Conservation (phyloP, 2,329 filamentous ascomycete genomes). For the Aspergillus floridensis region DNA sequence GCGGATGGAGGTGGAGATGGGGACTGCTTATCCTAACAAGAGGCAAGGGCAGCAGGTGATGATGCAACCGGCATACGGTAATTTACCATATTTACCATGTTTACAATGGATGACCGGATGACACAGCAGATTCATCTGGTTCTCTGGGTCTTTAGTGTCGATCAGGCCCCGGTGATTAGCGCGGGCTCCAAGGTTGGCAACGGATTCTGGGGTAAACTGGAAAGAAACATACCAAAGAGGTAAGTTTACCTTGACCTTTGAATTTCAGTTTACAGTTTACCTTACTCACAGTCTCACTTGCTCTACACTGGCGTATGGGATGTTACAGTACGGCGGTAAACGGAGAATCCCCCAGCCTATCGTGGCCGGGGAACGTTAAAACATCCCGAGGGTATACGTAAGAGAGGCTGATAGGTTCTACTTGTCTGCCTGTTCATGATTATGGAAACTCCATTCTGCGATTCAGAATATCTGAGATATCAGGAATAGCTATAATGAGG, state of each 20-base stretch:
- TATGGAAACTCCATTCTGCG: not conserved
- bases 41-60: conserved; percentile 31
- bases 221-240: not conserved
- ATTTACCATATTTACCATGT: conserved; percentile 9
- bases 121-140: conserved; percentile 19
- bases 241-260: not conserved
- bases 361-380: not conserved
- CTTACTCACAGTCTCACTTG: too few species aligned
- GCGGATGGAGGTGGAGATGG: conserved; percentile 19
- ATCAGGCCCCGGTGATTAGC: conserved; percentile 21
- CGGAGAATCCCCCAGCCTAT: not conserved
- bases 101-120: conserved; percentile 21
- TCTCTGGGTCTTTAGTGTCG: conserved; percentile 13
- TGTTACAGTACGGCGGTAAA: not conserved
- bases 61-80: conserved; percentile 34
- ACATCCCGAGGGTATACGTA: not conserved
- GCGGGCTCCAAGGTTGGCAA: conserved; percentile 9
- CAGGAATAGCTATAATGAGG: not conserved
- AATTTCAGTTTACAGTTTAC: too few species aligned
- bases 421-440: not conserved
- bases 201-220: conserved; percentile 18
- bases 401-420: not conserved
- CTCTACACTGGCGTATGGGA: not conserved
- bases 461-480: not conserved
- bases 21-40: conserved; percentile 3